Conservation (phyloP, 495 filamentous ascomycete species). For the Letharia lupina region DNA sequence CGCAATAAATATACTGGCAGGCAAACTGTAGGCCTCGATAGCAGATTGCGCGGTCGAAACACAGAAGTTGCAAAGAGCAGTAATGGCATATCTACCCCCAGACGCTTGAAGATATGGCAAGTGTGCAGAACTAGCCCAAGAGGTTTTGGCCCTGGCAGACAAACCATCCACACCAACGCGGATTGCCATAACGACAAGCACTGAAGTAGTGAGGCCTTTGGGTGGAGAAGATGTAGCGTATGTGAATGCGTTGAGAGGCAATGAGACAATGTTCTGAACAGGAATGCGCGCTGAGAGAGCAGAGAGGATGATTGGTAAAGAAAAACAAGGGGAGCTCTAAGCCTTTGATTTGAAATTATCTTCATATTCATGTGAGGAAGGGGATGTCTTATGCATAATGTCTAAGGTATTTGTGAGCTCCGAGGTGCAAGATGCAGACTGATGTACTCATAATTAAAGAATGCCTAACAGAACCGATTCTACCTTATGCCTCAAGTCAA, state of each 20-base stretch:
- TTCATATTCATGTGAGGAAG: not conserved
- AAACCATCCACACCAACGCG: conserved; percentile 50
- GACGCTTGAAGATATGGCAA: conserved; percentile 45
- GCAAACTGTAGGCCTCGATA: conserved; percentile 38
- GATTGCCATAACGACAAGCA: conserved; percentile 39
- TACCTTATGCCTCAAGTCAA: no score
- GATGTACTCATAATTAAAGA: not conserved
- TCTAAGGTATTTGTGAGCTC: not conserved
- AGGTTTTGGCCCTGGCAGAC: conserved; percentile 33
- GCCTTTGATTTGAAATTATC: not conserved
- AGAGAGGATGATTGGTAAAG: not conserved
- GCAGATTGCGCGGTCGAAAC: conserved; percentile 39
- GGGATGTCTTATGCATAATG: not conserved
- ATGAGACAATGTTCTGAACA: not conserved
- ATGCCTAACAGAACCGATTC: no score
- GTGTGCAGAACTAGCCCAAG: conserved; percentile 45
- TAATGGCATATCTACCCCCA: conserved; percentile 43
- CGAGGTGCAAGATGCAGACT: not conserved
- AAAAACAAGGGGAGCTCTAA: not conserved
- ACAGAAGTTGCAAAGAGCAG: conserved; percentile 51
- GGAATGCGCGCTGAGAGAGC: not conserved
- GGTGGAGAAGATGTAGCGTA: not conserved
- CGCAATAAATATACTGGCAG: conserved; percentile 38
- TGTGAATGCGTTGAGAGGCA: not conserved
- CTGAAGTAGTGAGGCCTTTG: not conserved